Base-by-base conservation (phyloP, 106 monocot genomes). In the Allium fistulosum region DNA sequence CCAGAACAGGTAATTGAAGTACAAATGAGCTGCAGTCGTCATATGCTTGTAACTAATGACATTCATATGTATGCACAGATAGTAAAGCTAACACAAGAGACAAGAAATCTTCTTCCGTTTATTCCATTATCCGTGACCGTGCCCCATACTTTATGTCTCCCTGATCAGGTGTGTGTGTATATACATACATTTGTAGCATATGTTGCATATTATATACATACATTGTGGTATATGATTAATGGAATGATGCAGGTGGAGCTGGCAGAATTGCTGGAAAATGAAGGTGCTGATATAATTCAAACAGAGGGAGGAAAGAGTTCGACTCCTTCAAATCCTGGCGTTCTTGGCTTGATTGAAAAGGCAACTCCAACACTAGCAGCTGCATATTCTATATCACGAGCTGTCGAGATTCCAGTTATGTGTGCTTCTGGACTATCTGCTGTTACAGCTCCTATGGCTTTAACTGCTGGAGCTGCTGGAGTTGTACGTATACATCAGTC, bases 361-460 rank as follows among this genome's bases (percentile, higher is more conserved):
- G 91, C 95, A 69, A 82, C 91, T 70, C 95, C 95, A 58, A 96
- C 95, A 14, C 69, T 96, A 50, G 95, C 95, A 9, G 87, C 95
- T 22, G 88, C 95, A 61, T 96, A 96, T 78, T 88, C 88, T 10
- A 91, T 96, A 74, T 81, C 95, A 9, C 62, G 91, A 27, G 91
- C 91, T 52, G 86, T 96, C 56, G 80, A 63, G 66, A 84, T 96
- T 78, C 95, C 95, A 66, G 95, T 96, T 51, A 81, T 96, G 88
- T 96, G 95, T 69, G 82, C 95, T 9, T 96, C 95, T 57, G 95
- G 91, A 53, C 79, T 96, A 37, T 88, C 91, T 74, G 64, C 91
- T 59, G 95, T 96, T 67, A 96, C 95, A 12, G 95, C 95, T 73
- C 95, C 95, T 17, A 88, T 96, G 95, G 95, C 95, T 53, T 55